phyloP scores from a whole-genome alignment of 345 rosid genomes.

The Boechera retrofracta region DNA sequence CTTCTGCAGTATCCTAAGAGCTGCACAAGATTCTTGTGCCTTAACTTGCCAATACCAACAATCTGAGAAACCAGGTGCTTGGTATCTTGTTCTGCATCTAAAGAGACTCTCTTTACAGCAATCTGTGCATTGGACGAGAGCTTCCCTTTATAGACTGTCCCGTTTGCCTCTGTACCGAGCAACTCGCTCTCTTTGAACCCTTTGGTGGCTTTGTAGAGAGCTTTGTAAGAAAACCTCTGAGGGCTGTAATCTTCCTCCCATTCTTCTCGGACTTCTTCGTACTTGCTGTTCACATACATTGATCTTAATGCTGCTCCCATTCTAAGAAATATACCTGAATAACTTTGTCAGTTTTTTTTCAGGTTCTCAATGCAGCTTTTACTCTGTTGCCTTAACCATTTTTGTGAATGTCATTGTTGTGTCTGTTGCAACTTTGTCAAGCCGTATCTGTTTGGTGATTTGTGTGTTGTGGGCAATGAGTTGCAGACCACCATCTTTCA shows the following conservation, averaged over 20 bases:
- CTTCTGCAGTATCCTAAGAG: slow-evolving; percentile 65
- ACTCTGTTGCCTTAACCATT: slow-evolving; percentile 13
- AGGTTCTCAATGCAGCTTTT: slow-evolving; percentile 29
- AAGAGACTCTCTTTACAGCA: slow-evolving; percentile 65
- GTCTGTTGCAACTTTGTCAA: slow-evolving; percentile 30
- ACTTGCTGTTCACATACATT: slow-evolving; percentile 53
- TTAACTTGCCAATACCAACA: slow-evolving; percentile 53
- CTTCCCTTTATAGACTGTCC: slow-evolving; percentile 63
- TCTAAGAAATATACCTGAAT: background rate
- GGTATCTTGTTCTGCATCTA: slow-evolving; percentile 55
- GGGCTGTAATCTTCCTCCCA: slow-evolving; percentile 70
- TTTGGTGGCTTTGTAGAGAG: slow-evolving; percentile 62
- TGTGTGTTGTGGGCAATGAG: slow-evolving; percentile 41
- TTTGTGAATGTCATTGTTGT: slow-evolving; percentile 36
- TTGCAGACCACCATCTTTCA: slow-evolving; percentile 46
- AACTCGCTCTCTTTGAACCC: slow-evolving; percentile 65
- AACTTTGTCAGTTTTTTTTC: background rate
- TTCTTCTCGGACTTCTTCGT: slow-evolving; percentile 65
- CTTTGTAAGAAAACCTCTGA: slow-evolving; percentile 63
- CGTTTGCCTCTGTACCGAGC: slow-evolving; percentile 63
- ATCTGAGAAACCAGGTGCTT: slow-evolving; percentile 58
- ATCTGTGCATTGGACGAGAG: slow-evolving; percentile 54
- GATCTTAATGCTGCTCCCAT: slow-evolving; percentile 50
- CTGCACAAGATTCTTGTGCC: slow-evolving; percentile 61
- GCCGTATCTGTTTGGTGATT: slow-evolving; percentile 21